Percentiles rank a stretch among this genome's conserved stretches.
phyloP scores from a whole-genome alignment of 768 basidiomycete genomes.

The Psilocybe sp. region DNA sequence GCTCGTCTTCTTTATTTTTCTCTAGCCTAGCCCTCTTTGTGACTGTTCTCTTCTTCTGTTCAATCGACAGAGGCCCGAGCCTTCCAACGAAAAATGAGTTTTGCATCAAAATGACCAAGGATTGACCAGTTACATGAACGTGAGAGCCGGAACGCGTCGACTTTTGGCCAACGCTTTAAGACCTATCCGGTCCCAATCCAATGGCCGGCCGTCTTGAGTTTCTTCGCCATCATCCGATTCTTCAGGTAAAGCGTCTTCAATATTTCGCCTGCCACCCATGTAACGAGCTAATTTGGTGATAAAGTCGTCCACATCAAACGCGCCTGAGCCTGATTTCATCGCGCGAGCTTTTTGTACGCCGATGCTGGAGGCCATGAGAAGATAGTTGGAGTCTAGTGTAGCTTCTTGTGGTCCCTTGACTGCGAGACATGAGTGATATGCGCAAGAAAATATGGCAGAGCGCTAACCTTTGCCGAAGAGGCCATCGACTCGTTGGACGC shows the following conservation, averaged over 20 bases:
- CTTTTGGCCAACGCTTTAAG: conserved; percentile 80
- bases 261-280: conserved; percentile 65
- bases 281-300: conserved; percentile 68
- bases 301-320: conserved; percentile 93
- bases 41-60: conserved; percentile 72
- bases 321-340: conserved; percentile 83
- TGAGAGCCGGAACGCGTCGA: conserved; percentile 73
- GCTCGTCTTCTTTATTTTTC: conserved; percentile 65
- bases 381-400: conserved; percentile 81
- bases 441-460: not conserved
- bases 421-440: conserved; percentile 17
- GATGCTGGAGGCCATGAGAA: conserved; percentile 74
- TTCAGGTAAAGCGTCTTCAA: conserved; percentile 41
- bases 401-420: conserved; percentile 87
- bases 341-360: conserved; percentile 86
- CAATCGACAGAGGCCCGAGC: conserved; percentile 87
- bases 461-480: conserved; percentile 60
- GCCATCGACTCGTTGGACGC: conserved; percentile 55
- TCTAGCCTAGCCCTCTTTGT: conserved; percentile 66
- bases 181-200: conserved; percentile 88
- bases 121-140: conserved; percentile 72
- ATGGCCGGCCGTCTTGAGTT: conserved; percentile 40
- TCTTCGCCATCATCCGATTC: conserved; percentile 51
- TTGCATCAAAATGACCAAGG: not conserved
- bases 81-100: conserved; percentile 38